phyloP scores from a whole-genome alignment of 2,329 filamentous ascomycete genomes.

The Dryadomyces quercivorus region DNA sequence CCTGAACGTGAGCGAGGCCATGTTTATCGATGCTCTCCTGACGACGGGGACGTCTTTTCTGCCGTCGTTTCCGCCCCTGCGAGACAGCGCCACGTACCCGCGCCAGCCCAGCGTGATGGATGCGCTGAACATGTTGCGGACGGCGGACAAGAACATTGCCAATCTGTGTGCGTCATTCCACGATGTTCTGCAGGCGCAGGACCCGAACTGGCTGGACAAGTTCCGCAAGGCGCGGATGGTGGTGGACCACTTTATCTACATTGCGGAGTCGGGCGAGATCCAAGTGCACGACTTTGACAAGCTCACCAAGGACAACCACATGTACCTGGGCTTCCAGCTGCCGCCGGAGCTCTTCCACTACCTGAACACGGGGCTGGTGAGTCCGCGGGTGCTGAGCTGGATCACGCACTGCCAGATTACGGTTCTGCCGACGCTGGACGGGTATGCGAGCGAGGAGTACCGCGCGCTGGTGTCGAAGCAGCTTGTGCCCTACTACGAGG shows the following conservation, averaged over 20 bases:
- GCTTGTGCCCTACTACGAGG: constrained; percentile 62
- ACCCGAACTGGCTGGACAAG: constrained; percentile 68
- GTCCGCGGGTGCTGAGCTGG: constrained; percentile 68
- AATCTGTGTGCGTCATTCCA: constrained; percentile 65
- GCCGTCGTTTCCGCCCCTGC: constrained; percentile 65
- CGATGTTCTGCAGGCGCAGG: constrained; percentile 61
- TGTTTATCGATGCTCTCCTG: constrained; percentile 74
- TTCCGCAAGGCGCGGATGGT: constrained; percentile 79
- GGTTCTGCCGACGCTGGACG: constrained; percentile 75
- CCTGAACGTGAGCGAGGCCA: constrained; percentile 52
- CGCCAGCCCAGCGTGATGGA: constrained; percentile 55
- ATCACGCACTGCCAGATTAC: constrained; percentile 69
- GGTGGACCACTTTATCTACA: constrained; percentile 76
- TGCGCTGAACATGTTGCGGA: constrained; percentile 65
- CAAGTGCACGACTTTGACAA: constrained; percentile 60
- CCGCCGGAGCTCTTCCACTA: constrained; percentile 88
- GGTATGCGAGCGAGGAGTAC: constrained; percentile 69
- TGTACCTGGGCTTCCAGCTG: constrained; percentile 80
- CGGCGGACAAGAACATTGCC: constrained; percentile 57
- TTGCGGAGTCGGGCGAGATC: constrained; percentile 65
- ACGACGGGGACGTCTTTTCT: constrained; percentile 76
- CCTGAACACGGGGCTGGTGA: constrained; percentile 69
- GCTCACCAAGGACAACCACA: constrained; percentile 72
- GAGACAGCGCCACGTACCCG: constrained; percentile 42
- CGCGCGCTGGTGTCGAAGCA: constrained; percentile 63